phyloP scores from a whole-genome alignment of 257 asterid species.

The Galeopsis tetrahit region DNA sequence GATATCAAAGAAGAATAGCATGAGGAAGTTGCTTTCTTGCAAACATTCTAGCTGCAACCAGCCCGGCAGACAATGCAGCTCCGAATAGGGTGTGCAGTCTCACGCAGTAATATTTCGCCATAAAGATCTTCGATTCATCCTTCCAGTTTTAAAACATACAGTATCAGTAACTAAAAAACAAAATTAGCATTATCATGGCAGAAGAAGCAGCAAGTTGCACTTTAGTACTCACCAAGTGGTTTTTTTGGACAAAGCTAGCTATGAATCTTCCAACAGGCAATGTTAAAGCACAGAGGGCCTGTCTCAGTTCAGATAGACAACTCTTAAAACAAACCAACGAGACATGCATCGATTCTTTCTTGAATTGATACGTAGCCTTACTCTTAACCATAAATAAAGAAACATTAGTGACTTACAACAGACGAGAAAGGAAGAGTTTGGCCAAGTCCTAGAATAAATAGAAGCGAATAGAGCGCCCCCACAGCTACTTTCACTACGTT shows the following conservation, averaged over 20 bases:
- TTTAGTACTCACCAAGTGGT: conserved; percentile 60
- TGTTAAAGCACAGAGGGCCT: conserved; percentile 69
- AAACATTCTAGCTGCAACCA: conserved; percentile 64
- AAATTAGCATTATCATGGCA: background rate
- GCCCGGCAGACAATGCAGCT: conserved; percentile 69
- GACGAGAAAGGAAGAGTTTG: conserved; percentile 71
- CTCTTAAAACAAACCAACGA: background rate
- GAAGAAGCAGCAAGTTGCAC: background rate
- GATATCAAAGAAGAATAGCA: conserved; percentile 39
- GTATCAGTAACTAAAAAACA: too few species aligned
- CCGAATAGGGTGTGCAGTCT: conserved; percentile 72
- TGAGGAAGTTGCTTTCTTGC: conserved; percentile 48
- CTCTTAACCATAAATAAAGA: background rate
- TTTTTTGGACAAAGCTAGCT: conserved; percentile 57
- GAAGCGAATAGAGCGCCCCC: conserved; percentile 52
- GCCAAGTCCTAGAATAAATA: conserved; percentile 58
- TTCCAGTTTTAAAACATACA: conserved; percentile 15
- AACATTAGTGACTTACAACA: conserved; percentile 46
- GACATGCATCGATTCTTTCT: background rate
- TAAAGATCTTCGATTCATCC: conserved; percentile 72
- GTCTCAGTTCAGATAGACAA: conserved; percentile 25
- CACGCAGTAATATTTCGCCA: conserved; percentile 86
- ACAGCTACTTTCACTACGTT: conserved; percentile 63
- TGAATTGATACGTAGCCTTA: background rate
- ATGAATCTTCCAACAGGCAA: conserved; percentile 64